These are phyloP conservation scores for Diospyros lotus DNA, from an alignment of 148 eudicot species.

Conservation along the genomic window DNA sequence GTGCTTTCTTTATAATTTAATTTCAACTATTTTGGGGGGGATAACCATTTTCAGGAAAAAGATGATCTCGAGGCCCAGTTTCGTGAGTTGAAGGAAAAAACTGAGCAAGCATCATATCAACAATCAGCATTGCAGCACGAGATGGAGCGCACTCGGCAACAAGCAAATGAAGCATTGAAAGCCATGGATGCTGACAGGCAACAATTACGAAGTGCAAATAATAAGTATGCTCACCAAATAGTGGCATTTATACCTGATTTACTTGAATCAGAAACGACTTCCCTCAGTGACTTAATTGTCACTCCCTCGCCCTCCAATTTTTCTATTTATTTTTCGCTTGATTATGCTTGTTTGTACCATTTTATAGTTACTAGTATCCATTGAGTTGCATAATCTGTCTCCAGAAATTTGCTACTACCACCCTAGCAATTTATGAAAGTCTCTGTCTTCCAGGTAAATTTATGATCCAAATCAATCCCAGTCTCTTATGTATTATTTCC, in stretches of 20 bases:
- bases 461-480: too few species aligned
- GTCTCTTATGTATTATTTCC: too few species aligned
- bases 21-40: slow-evolving; percentile 12
- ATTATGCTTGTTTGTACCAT: neutral
- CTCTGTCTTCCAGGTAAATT: too few species aligned
- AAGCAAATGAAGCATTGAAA: slow-evolving; percentile 91
- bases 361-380: neutral
- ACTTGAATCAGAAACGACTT: neutral
- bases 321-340: neutral
- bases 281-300: neutral
- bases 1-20: neutral
- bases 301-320: neutral
- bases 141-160: slow-evolving; percentile 85
- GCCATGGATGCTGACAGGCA: slow-evolving; percentile 87
- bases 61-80: slow-evolving; percentile 86
- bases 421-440: too few species aligned
- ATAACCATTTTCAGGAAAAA: slow-evolving; percentile 60
- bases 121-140: slow-evolving; percentile 76
- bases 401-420: too few species aligned
- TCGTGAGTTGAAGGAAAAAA: slow-evolving; percentile 69
- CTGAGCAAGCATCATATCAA: slow-evolving; percentile 65
- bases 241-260: neutral
- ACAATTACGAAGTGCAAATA: slow-evolving; percentile 84
- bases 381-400: neutral
- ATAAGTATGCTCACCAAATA: slow-evolving; percentile 52